A percentile compares a stretch with the other conserved stretches of the same genome.
These are phyloP conservation scores for Ceratobasidium sp. DNA, from an alignment of 1,284 basidiomycete species.

Conservation along the genomic window DNA sequence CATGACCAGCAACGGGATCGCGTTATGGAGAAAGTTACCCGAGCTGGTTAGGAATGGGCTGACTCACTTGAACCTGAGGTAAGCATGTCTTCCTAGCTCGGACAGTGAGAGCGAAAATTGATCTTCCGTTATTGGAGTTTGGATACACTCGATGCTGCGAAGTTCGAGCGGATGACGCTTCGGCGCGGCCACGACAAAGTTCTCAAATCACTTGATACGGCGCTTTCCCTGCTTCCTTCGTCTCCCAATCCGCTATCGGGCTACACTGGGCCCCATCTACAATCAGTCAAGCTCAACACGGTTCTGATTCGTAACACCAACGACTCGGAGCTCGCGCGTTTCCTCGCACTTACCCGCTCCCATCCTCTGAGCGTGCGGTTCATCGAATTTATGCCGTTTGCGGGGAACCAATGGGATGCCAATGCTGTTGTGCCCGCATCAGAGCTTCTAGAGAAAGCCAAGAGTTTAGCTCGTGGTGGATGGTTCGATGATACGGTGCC, in stretches of 20 bases:
- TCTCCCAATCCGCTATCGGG: not conserved
- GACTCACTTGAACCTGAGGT: conserved; percentile 88
- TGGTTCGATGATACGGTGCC: conserved; percentile 31
- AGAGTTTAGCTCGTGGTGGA: conserved; percentile 9
- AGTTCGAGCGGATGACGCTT: conserved; percentile 89
- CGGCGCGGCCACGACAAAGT: conserved; percentile 80
- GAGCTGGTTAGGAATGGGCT: conserved; percentile 77
- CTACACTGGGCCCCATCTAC: conserved; percentile 59
- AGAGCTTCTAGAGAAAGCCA: conserved; percentile 5
- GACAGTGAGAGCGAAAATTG: too few species aligned
- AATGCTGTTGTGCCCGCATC: conserved; percentile 30
- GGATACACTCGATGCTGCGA: conserved; percentile 89
- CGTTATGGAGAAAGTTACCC: conserved; percentile 78
- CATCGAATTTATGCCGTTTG: conserved; percentile 95
- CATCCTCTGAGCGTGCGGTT: conserved; percentile 80
- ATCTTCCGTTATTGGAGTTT: too few species aligned
- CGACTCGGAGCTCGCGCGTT: conserved; percentile 81
- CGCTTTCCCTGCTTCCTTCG: conserved; percentile 60
- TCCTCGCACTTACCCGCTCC: conserved; percentile 79
- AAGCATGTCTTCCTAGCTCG: too few species aligned
- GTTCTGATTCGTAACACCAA: conserved; percentile 86
- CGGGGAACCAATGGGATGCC: conserved; percentile 64
- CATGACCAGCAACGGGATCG: conserved; percentile 89
- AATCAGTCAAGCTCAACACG: conserved; percentile 83
- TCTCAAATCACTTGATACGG: conserved; percentile 74